phyloP scores from a whole-genome alignment of 1,284 basidiomycete genomes.

The Phellopilus nigrolimitatus region DNA sequence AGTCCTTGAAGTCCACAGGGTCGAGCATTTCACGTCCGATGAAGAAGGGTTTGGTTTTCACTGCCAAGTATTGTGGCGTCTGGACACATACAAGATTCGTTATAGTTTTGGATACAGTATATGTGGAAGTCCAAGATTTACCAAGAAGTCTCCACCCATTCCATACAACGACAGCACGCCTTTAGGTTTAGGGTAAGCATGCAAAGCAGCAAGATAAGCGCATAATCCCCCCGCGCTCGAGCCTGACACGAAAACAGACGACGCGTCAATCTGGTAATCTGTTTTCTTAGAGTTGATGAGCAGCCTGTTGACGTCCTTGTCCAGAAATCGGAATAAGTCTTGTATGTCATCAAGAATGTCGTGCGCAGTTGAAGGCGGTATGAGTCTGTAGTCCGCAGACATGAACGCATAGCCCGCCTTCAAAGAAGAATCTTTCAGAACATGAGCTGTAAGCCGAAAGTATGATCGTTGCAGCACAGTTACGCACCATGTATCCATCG shows the following conservation, averaged over 20 bases:
- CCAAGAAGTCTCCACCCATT: conserved; percentile 57
- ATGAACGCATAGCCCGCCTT: conserved; percentile 49
- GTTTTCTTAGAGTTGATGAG: conserved; percentile 10
- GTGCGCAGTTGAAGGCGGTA: conserved; percentile 53
- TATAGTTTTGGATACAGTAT: too few relatives aligned
- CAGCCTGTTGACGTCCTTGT: conserved; percentile 17
- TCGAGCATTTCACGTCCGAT: conserved; percentile 38
- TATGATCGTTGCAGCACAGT: not conserved
- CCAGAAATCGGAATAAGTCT: conserved; percentile 48
- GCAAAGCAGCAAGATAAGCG: conserved; percentile 54
- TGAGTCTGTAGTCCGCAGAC: conserved; percentile 55
- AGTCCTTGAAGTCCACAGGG: conserved; percentile 28
- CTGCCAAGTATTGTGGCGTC: conserved; percentile 34
- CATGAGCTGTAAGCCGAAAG: not conserved
- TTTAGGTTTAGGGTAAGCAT: conserved; percentile 46
- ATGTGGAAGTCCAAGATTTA: conserved; percentile 29
- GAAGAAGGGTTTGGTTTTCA: conserved; percentile 37
- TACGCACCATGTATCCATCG: conserved; percentile 53
- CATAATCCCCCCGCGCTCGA: conserved; percentile 61
- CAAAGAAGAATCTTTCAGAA: conserved; percentile 38
- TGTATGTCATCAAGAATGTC: conserved; percentile 52
- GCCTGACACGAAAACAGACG: conserved; percentile 49
- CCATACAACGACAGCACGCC: conserved; percentile 56
- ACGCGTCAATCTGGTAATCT: conserved; percentile 35
- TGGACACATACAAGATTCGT: not conserved